A percentile compares a stretch with the other conserved stretches of the same genome.
Evolutionary conservation across 345 rosid species (phyloP).

Genomic region (Balakata baccata): DNA sequence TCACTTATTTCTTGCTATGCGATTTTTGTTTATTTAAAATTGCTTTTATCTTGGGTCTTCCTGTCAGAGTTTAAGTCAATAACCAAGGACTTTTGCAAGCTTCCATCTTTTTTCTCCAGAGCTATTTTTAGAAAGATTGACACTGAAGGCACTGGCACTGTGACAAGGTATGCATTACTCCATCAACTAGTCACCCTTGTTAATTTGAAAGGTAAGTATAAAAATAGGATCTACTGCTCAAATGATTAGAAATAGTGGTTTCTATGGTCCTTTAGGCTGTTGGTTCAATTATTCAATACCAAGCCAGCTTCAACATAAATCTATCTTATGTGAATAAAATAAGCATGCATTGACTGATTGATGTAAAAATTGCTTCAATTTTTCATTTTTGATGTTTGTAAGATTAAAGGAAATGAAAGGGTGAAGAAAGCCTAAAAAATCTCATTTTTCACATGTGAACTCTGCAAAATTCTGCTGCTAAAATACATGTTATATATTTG

Average conservation of each 20-base stretch:
- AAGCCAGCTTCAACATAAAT: not conserved
- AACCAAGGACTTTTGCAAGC: conserved; percentile 83
- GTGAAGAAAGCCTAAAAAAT: not conserved
- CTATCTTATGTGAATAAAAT: not conserved
- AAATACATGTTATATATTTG: not conserved
- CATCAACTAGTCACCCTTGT: not conserved
- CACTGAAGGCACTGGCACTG: conserved; percentile 46
- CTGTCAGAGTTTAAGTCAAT: conserved; percentile 67
- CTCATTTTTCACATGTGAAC: not conserved
- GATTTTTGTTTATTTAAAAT: not conserved
- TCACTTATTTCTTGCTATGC: conserved; percentile 10
- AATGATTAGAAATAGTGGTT: not conserved
- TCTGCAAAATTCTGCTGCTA: not conserved
- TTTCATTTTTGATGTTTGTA: not conserved
- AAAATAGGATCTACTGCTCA: not conserved
- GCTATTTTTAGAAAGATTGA: conserved; percentile 76
- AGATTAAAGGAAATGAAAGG: not conserved
- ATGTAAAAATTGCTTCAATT: not conserved
- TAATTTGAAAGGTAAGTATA: not conserved
- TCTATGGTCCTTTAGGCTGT: not conserved
- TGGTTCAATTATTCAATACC: not conserved
- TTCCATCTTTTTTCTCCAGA: conserved; percentile 80
- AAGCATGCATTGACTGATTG: not conserved
- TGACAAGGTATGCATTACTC: conserved; percentile 54
- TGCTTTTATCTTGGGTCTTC: not conserved